Evolutionary conservation across 2,329 filamentous ascomycete genomes (phyloP).

Genomic region (Polychaeton citri): DNA sequence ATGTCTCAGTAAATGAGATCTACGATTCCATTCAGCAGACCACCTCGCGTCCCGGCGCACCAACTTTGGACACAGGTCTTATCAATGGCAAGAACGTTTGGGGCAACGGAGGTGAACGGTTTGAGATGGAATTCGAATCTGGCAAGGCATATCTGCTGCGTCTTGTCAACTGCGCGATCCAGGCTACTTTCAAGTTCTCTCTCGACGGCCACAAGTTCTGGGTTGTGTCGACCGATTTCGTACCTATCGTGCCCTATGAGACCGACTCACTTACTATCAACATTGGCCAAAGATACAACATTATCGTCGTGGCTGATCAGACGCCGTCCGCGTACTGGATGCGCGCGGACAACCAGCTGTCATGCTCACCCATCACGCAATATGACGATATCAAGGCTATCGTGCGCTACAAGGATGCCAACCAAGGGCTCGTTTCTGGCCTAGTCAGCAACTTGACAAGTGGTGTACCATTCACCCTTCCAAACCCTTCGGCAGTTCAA

Average conservation of each 20-base stretch:
- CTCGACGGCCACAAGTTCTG: constrained; percentile 28
- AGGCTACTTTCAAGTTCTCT: constrained; percentile 30
- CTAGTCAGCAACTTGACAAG: too few relatives aligned
- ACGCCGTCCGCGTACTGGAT: constrained; percentile 17
- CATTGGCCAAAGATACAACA: constrained; percentile 23
- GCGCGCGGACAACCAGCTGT: constrained; percentile 24
- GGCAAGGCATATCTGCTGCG: constrained; percentile 19
- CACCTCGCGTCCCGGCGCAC: constrained; percentile 12
- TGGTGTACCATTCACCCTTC: constrained; percentile 20
- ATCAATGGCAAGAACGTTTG: constrained; percentile 33
- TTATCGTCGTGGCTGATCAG: constrained; percentile 18
- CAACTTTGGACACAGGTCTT: constrained; percentile 27
- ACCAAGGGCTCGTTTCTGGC: constrained; percentile 3
- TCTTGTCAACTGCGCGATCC: constrained; percentile 22
- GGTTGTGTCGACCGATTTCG: constrained; percentile 27
- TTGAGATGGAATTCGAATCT: constrained; percentile 13
- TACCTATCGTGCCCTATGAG: constrained; percentile 23
- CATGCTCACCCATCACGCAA: constrained; percentile 24
- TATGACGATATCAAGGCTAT: constrained; percentile 19
- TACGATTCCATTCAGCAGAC: constrained; percentile 12
- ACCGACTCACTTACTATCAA: constrained; percentile 23
- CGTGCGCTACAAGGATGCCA: constrained; percentile 19
- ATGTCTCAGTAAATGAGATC: constrained; percentile 24
- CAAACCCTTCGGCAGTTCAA: constrained; percentile 19
- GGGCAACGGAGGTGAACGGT: constrained; percentile 17